Base-by-base conservation (phyloP, 169 alveolate genomes). In the Eimeria praecox region DNA sequence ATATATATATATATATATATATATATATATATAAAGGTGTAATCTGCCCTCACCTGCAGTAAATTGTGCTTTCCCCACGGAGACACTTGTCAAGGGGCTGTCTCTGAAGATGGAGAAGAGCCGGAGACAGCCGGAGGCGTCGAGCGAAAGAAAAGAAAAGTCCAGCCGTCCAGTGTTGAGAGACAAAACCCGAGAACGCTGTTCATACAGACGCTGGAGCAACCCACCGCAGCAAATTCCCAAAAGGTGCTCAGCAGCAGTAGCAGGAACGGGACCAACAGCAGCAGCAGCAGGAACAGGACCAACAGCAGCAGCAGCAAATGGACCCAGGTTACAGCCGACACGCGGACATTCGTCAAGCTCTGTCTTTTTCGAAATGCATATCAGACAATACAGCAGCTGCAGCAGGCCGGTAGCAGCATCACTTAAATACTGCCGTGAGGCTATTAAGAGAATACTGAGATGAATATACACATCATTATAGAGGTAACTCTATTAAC, bases 41-140 rank as follows among this genome's bases (percentile, higher is more conserved):
- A 62, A 14, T 56, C 73, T 38, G 2, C 73, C 27, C 91, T 9
- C 35, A 83, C 91, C 91, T 14, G 91, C 91, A 9, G 91, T 59
- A 52, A 83, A 83, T 40, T 40, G 91, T 33, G 66, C 77, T 52
- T 33, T 83, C 52, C 54, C 71, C 3, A 85, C 54, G 38, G 78
- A 69, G 10, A 56, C 27, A 14, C 80, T 54, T 33, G 40, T 64
- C 18, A 85, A 49, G 30, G 77, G 78, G 54, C 22, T 85, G 20
- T 40, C 42, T 42, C 92, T 52, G 92, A 85, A 85, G 92, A 85
- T 64, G 24, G 92, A 85, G 16, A 18, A 85, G 18, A 49, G 44
- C 18, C 92, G 73, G 59, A 85, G 44, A 38, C 78, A 85, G 54
- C 92, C 92, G 62, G 78, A 35, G 77, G 78, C 42, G 42, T 85